These are phyloP conservation scores for Quercus tomentella DNA, from an alignment of 331 rosid species.

Conservation along the genomic window DNA sequence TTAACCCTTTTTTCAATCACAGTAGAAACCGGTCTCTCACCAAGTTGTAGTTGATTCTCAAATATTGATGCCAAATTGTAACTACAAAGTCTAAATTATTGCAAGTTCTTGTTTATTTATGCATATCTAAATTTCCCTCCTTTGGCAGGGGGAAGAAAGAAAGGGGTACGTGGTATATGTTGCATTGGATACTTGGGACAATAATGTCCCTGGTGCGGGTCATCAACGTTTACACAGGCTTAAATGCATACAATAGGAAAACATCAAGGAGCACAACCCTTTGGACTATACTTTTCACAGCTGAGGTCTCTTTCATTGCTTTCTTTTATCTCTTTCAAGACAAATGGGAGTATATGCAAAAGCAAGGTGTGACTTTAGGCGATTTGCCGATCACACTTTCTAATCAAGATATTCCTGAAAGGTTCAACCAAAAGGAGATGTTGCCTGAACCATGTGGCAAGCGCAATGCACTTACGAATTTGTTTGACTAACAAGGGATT, in stretches of 20 bases:
- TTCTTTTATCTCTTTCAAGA: slow-evolving; percentile 49
- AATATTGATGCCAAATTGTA: not conserved
- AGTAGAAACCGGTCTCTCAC: not conserved
- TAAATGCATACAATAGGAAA: slow-evolving; percentile 68
- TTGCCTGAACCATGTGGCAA: slow-evolving; percentile 59
- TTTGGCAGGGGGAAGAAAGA: slow-evolving; percentile 68
- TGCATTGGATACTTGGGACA: slow-evolving; percentile 89
- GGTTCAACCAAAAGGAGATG: slow-evolving; percentile 47
- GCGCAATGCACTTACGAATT: slow-evolving; percentile 71
- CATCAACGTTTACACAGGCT: slow-evolving; percentile 81
- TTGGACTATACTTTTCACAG: slow-evolving; percentile 88
- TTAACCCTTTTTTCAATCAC: too few species aligned
- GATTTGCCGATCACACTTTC: slow-evolving; percentile 27
- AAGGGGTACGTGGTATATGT: slow-evolving; percentile 69
- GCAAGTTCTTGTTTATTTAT: not conserved
- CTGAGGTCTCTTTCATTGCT: slow-evolving; percentile 55
- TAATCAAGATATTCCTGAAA: slow-evolving; percentile 37
- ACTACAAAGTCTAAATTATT: not conserved
- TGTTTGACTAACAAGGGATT: slow-evolving; percentile 57
- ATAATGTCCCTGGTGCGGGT: slow-evolving; percentile 61
- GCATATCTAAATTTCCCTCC: not conserved
- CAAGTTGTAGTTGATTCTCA: not conserved
- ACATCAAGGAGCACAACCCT: slow-evolving; percentile 56
- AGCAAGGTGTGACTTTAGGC: slow-evolving; percentile 36
- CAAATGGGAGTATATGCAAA: slow-evolving; percentile 43